phyloP scores from a whole-genome alignment of 2,329 filamentous ascomycete species.

The Fusarium euwallaceae region DNA sequence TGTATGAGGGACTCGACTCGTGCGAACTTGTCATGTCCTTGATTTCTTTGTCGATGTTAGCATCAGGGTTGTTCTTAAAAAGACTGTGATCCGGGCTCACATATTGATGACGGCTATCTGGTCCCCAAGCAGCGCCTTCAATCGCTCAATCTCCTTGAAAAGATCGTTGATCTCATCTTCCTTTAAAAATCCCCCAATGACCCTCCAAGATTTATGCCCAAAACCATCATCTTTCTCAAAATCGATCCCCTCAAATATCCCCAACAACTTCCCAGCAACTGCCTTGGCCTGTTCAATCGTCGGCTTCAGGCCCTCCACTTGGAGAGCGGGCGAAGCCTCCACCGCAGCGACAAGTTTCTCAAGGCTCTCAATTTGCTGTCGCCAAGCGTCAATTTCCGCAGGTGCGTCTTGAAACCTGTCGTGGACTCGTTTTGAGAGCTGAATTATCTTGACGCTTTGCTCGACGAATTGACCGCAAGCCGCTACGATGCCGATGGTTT shows the following conservation, averaged over 20 bases:
- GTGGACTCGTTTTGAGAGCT: not conserved
- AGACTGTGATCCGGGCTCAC: not conserved
- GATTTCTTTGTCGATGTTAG: not conserved
- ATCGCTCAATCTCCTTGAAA: constrained; percentile 2
- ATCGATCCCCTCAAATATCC: not conserved
- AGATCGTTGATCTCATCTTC: constrained; percentile 1
- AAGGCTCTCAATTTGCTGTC: not conserved
- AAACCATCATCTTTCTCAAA: not conserved
- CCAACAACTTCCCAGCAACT: not conserved
- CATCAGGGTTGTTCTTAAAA: accelerated
- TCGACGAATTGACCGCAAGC: constrained; percentile 8
- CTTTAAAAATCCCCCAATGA: not conserved
- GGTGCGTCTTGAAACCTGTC: constrained; percentile 2
- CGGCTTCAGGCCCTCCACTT: not conserved
- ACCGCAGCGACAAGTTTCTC: not conserved
- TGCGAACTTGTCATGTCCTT: not conserved
- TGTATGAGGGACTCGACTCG: not conserved
- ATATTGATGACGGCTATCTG: constrained; percentile 5
- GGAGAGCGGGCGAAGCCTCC: not conserved
- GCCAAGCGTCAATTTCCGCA: not conserved
- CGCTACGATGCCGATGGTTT: constrained; percentile 4
- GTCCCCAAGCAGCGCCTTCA: constrained; percentile 2
- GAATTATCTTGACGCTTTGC: constrained; percentile 15
- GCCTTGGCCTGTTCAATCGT: not conserved
- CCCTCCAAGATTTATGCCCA: constrained; percentile 8